These are phyloP conservation scores for Cinnamomum chago DNA, from an alignment of 164 flowering plant genomes.

Conservation along the genomic window DNA sequence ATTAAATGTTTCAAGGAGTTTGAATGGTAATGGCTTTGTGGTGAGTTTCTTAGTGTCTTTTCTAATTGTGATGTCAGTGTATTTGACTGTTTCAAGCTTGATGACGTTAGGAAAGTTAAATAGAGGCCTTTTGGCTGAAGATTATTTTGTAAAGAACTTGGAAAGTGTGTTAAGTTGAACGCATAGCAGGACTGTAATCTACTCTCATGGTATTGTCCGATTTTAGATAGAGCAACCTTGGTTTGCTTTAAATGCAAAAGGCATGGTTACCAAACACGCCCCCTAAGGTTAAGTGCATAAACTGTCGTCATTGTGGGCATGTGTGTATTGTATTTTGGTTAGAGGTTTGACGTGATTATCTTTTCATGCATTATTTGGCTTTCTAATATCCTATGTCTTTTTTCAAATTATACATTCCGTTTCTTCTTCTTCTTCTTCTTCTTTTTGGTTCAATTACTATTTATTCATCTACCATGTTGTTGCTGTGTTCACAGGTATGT, in stretches of 20 bases:
- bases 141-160: not conserved
- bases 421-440: no score
- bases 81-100: not conserved
- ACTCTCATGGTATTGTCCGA: not conserved
- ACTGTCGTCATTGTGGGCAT: not conserved
- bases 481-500: slow-evolving; percentile 44
- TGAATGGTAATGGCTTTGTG: slow-evolving; percentile 24
- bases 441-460: not conserved
- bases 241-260: not conserved
- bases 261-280: not conserved
- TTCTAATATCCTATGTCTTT: not conserved
- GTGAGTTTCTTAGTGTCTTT: slow-evolving; percentile 29
- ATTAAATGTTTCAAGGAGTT: slow-evolving; percentile 14
- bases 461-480: not conserved
- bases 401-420: no score
- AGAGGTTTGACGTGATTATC: not conserved
- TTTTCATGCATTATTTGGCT: not conserved
- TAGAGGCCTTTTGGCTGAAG: not conserved
- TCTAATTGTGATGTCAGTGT: not conserved
- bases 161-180: not conserved
- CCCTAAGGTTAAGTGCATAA: not conserved
- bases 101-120: no score
- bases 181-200: not conserved
- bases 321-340: not conserved
- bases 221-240: not conserved